These are phyloP conservation scores for Margaritispora aquatica DNA, from an alignment of 495 filamentous ascomycete species.

Conservation along the genomic window DNA sequence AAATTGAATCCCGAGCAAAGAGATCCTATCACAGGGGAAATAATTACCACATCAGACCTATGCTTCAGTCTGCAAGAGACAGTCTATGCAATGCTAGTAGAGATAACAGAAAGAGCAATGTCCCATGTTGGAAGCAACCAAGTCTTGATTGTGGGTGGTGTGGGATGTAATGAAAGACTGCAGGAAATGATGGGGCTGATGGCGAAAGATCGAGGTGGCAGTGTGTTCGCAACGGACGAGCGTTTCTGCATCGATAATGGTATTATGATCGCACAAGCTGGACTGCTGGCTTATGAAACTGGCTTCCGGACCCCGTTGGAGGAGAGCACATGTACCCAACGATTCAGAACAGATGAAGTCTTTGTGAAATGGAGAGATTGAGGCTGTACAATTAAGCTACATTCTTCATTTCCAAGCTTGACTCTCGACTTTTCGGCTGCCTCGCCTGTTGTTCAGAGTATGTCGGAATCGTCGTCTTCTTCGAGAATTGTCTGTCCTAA, in stretches of 20 bases:
- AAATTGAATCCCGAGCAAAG: constrained; percentile 36
- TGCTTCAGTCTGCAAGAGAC: constrained; percentile 96
- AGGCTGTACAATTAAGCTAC: constrained; percentile 12
- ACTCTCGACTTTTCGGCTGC: neutral
- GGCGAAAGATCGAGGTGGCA: constrained; percentile 85
- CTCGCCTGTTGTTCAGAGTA: constrained; percentile 2
- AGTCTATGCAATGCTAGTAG: constrained; percentile 91
- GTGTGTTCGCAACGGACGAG: constrained; percentile 91
- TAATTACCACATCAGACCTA: constrained; percentile 74
- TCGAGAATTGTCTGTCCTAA: constrained; percentile 58
- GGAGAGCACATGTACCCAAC: constrained; percentile 85
- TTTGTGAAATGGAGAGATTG: constrained; percentile 84
- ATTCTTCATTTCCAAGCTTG: neutral
- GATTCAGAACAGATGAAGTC: constrained; percentile 94
- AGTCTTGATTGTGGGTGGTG: constrained; percentile 94
- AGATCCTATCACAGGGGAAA: constrained; percentile 33
- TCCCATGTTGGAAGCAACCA: constrained; percentile 88
- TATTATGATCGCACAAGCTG: constrained; percentile 99
- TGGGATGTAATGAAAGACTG: constrained; percentile 92
- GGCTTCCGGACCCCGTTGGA: constrained; percentile 71
- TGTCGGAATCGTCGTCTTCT: constrained; percentile 44
- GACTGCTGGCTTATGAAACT: constrained; percentile 72
- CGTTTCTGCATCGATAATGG: constrained; percentile 98
- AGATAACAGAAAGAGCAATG: constrained; percentile 98
- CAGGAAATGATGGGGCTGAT: constrained; percentile 99